Evolutionary conservation across 192 early-diverging fungal species (phyloP).

Genomic region (Spizellomyces punctatus): DNA sequence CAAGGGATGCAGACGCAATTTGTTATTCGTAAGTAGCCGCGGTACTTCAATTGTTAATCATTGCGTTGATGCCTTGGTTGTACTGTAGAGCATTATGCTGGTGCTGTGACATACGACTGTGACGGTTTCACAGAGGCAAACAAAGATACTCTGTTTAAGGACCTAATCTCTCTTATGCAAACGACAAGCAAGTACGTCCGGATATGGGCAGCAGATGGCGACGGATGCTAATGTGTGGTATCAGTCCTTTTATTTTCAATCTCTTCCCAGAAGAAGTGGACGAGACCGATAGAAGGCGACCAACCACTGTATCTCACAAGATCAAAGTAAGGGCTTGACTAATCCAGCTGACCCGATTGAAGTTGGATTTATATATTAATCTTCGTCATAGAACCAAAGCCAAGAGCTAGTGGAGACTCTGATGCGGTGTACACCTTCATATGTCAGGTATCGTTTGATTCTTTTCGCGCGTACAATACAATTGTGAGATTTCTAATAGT

Average conservation of each 20-base stretch:
- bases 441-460: conserved; percentile 66
- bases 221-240: conserved; percentile 1
- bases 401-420: conserved; percentile 89
- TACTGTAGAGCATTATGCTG: conserved; percentile 90
- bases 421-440: conserved; percentile 94
- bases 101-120: conserved; percentile 89
- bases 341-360: too few relatives aligned
- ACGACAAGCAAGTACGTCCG: conserved; percentile 53
- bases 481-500: not conserved
- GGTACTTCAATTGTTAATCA: conserved; percentile 61
- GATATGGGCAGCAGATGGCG: not conserved
- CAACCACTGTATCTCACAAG: conserved; percentile 95
- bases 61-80: conserved; percentile 45
- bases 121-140: conserved; percentile 97
- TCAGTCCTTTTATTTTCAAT: conserved; percentile 71
- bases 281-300: conserved; percentile 89
- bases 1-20: conserved; percentile 56
- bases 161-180: conserved; percentile 86
- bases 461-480: not conserved
- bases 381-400: conserved; percentile 38
- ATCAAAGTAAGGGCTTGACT: conserved; percentile 61
- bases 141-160: conserved; percentile 94
- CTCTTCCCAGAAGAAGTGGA: conserved; percentile 94
- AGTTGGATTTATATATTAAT: too few relatives aligned
- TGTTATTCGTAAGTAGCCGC: conserved; percentile 28